A percentile compares a stretch with the other conserved stretches of the same genome.
Evolutionary conservation across 805 yeast species (phyloP).

Genomic region (Wickerhamomyces canadensis): DNA sequence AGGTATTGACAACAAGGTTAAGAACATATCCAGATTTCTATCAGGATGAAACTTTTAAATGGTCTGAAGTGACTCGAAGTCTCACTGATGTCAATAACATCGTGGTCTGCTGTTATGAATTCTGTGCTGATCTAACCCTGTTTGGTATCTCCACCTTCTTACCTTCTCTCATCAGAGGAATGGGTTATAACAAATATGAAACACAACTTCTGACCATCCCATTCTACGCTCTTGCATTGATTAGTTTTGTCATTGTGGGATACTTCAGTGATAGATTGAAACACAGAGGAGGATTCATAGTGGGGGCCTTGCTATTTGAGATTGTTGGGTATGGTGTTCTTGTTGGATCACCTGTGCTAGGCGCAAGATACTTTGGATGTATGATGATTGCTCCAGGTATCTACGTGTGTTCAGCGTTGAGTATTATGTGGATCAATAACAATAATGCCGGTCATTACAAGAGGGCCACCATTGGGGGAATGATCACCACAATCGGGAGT

Average conservation of each 20-base stretch:
- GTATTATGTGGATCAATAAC: slow-evolving; percentile 36
- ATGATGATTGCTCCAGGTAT: slow-evolving; percentile 34
- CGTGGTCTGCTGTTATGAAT: slow-evolving; percentile 34
- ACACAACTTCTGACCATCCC: slow-evolving; percentile 43
- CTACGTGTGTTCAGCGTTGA: slow-evolving; percentile 33
- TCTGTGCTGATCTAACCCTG: slow-evolving; percentile 36
- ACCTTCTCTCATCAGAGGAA: slow-evolving; percentile 37
- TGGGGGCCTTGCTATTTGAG: slow-evolving; percentile 28
- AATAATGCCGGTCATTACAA: slow-evolving; percentile 34
- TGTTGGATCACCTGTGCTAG: slow-evolving; percentile 26
- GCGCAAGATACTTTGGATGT: slow-evolving; percentile 34
- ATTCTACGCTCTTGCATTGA: slow-evolving; percentile 31
- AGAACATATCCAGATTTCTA: slow-evolving; percentile 29
- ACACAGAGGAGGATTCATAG: slow-evolving; percentile 31
- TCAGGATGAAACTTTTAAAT: slow-evolving; percentile 32
- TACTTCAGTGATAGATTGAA: slow-evolving; percentile 26
- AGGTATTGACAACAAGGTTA: slow-evolving; percentile 30
- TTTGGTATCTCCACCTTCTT: slow-evolving; percentile 42
- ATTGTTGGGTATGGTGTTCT: slow-evolving; percentile 29
- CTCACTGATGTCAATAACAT: slow-evolving; percentile 33
- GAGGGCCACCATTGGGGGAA: slow-evolving; percentile 34
- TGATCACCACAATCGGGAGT: slow-evolving; percentile 31
- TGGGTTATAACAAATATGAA: slow-evolving; percentile 36
- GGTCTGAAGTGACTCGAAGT: slow-evolving; percentile 32
- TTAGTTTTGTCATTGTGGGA: slow-evolving; percentile 27